These are phyloP conservation scores for Eimeria tenella DNA, from an alignment of 169 alveolate species.

Conservation along the genomic window DNA sequence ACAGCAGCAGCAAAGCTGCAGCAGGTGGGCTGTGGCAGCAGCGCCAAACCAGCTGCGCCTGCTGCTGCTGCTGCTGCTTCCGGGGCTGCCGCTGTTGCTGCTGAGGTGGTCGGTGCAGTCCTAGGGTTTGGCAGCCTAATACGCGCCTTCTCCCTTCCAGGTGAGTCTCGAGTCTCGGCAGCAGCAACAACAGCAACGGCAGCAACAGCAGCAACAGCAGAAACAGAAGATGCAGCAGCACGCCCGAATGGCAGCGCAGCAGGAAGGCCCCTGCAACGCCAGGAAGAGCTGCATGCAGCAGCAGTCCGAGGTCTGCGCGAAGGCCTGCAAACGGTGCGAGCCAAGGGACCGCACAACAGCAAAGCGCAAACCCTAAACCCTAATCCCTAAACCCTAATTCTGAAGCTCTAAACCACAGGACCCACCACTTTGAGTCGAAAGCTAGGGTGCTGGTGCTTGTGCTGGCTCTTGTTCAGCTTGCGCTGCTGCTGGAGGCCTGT, in stretches of 20 bases:
- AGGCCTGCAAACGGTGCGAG: slow-evolving; percentile 1
- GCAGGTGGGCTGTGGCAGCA: background rate
- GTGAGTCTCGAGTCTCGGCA: background rate
- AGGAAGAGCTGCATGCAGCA: background rate
- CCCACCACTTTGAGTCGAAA: background rate
- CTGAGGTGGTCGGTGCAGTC: background rate
- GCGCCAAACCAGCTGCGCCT: background rate
- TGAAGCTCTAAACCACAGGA: background rate
- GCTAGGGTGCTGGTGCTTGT: background rate
- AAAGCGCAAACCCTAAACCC: background rate
- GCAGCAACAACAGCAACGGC: background rate
- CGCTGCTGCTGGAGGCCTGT: background rate
- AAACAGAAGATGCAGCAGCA: background rate
- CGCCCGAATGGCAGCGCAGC: background rate
- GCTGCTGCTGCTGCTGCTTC: background rate
- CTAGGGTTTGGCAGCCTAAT: background rate
- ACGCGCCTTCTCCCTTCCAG: background rate
- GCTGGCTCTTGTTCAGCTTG: background rate
- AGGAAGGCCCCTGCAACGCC: background rate
- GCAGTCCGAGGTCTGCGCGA: background rate
- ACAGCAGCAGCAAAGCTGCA: background rate
- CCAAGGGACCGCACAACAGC: background rate
- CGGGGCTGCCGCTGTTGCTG: background rate
- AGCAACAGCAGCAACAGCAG: background rate
- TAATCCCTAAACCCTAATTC: background rate